Base-by-base conservation (phyloP, 202 grass and related monocot species). In the Panicum virgatum region DNA sequence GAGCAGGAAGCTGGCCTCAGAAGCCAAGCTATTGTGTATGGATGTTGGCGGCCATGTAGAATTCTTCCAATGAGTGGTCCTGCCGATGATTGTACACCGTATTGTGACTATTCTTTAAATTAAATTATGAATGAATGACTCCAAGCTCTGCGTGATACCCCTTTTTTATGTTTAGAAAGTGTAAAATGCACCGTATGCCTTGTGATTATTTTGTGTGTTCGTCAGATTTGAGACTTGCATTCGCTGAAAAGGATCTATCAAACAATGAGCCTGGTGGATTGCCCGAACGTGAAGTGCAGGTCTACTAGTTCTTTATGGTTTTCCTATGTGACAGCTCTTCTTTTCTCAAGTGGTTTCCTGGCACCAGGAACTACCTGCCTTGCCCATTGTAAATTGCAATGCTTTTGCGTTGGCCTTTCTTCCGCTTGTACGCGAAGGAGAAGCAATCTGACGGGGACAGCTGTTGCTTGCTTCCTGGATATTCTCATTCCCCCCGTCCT, bases 1-100 rank as follows among this genome's bases (percentile, higher is more conserved):
- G 76, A 99, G 97, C 75, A 86, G 93, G 80, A 94, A 94, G 72
- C 58, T 99, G 58, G 93, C 93, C 83, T 77, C 82, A 2, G 93
- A 92, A 73, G 91, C 89, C 29, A 99, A 80, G 81, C 73, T 99
- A 29, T 52, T 97, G 67, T 99, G 93, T 81, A 92, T 53, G 86
- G 97, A 99, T 82, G 90, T 97, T 76, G 91, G 89, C 36, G 91
- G 97, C 16, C 93, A 89, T 89, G 88, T 99, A 39, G 91, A 99
- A 85, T 99, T 99, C 86, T 97, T 99, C 81, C 84, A 86, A 59
- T 97, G 86, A 94, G 15, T 48, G 22, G 77, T 90, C 80, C 75
- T 76, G 61, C 62, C 22, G 27, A 59, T 84, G 46, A n/a, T 18
- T 80, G 65, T 73, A 89, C 51, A 46, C 67, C 89, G 75, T 85